Conservation (phyloP, 2,329 filamentous ascomycete genomes). For the Penicillium sp. region DNA sequence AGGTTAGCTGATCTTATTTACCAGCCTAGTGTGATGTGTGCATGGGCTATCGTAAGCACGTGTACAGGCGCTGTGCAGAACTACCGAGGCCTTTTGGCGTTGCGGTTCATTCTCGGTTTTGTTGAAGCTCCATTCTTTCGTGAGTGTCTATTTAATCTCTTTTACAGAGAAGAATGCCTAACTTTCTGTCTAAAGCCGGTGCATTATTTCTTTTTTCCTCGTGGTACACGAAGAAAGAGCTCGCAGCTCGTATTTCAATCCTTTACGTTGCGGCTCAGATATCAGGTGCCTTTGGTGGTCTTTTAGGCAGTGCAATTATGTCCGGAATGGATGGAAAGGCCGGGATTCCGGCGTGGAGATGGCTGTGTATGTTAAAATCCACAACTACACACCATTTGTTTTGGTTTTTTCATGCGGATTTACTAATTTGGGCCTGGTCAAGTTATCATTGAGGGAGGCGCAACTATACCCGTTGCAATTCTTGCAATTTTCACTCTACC, state of each 20-base stretch:
- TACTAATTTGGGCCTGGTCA: not conserved
- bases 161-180: not conserved
- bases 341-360: slow-evolving; percentile 11
- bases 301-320: slow-evolving; percentile 8
- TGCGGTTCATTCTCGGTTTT: slow-evolving; percentile 17
- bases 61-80: slow-evolving; percentile 8
- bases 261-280: slow-evolving; percentile 9
- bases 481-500: slow-evolving; percentile 40
- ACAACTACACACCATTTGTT: too few species aligned
- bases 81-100: slow-evolving; percentile 7
- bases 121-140: slow-evolving; percentile 16
- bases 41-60: slow-evolving; percentile 6
- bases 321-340: slow-evolving; percentile 10
- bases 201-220: slow-evolving; percentile 11
- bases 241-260: slow-evolving; percentile 9
- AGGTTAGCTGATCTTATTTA: not conserved
- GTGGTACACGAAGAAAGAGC: slow-evolving; percentile 17
- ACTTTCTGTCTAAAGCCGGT: not conserved
- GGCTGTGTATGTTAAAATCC: slow-evolving; percentile 7
- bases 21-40: slow-evolving; percentile 9
- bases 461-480: slow-evolving; percentile 41
- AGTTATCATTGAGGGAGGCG: slow-evolving; percentile 38
- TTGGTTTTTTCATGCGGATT: not conserved
- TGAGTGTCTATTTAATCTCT: not conserved
- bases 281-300: slow-evolving; percentile 10